Base-by-base conservation (phyloP, 2,329 filamentous ascomycete genomes). In the Xylariaceae sp. region DNA sequence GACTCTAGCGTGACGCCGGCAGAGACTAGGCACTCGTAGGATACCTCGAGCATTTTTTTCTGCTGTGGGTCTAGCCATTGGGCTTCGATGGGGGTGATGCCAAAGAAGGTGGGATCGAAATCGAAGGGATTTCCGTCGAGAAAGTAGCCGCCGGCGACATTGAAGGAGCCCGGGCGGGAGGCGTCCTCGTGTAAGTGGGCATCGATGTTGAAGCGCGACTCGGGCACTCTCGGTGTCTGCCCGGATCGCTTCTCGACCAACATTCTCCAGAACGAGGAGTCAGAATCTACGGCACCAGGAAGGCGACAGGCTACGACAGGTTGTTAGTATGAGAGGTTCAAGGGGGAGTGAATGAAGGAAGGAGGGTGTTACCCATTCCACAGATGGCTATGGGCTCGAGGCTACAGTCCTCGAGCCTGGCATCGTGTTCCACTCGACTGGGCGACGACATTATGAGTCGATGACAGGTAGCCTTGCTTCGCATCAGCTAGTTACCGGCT, bases 61-160 rank as follows among this genome's bases (percentile, higher is more conserved):
- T 77, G 75, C 61, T 78, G 76, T 0, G 77, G 77, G 52, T 79
- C 77, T 60, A 78, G 71, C 23, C 66, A 68, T 52, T 69, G 67
- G n/a, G 74, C 74, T 60, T 79, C 77, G 11, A 69, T 62, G 1
- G 72, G 69, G 1, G 65, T 71, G 49, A 78, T 75, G 49, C 69
- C 67, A 65, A 79, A 80, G 65, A 79, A 77, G 3, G 61, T 71
- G 44, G 61, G 63, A 37, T 71, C 68, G 56, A 71, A 71, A 17
- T 66, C 62, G 3, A 61, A 58, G 0, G 59, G 61, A 4, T 44
- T 15, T 2, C 50, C 56, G 51, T 62, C 55, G 11, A 71, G 58
- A 39, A 69, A 71, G 56, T 69, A 69, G 10, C 68, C 67, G 15
- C 67, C 67, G 3, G 52, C 51, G 2, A 66, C 62, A 34, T 61